Evolutionary conservation across 1,284 basidiomycete species (phyloP).

Genomic region (Sporisorium graminicola): DNA sequence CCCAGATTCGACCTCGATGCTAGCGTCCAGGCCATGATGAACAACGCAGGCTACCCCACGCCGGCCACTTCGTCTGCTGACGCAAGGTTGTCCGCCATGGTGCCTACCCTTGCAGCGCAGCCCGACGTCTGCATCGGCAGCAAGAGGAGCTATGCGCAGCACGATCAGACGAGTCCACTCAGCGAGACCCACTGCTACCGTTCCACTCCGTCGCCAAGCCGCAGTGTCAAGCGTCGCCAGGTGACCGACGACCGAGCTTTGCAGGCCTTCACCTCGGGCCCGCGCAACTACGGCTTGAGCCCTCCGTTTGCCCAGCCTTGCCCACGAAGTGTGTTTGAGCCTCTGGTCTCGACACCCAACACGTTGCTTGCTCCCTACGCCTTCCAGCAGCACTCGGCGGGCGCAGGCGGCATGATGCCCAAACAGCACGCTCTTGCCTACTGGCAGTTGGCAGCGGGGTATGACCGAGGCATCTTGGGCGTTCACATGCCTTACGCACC

Average conservation of each 20-base stretch:
- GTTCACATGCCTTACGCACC: conserved; percentile 49
- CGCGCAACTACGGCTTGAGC: conserved; percentile 42
- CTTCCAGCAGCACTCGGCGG: conserved; percentile 33
- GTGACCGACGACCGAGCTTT: conserved; percentile 24
- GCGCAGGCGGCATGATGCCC: conserved; percentile 16
- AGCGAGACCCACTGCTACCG: conserved; percentile 27
- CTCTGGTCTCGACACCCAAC: conserved; percentile 53
- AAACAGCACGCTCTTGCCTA: conserved; percentile 50
- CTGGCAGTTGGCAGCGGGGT: conserved; percentile 51
- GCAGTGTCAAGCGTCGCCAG: conserved; percentile 37
- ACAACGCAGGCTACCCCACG: conserved; percentile 37
- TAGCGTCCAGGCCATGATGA: conserved; percentile 31
- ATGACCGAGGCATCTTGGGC: conserved; percentile 52
- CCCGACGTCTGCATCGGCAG: conserved; percentile 15
- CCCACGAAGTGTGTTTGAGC: conserved; percentile 50
- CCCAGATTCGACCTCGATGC: conserved; percentile 35
- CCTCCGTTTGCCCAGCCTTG: conserved; percentile 49
- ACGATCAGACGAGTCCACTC: conserved; percentile 36
- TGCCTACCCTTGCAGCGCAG: conserved; percentile 5
- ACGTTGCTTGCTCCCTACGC: conserved; percentile 48
- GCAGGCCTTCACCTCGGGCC: conserved; percentile 23
- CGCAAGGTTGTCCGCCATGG: conserved; percentile 13
- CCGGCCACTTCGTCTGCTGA: conserved; percentile 33
- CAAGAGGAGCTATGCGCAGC: conserved; percentile 40
- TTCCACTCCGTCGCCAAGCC: conserved; percentile 39